Percentiles rank a stretch among this genome's conserved stretches.
These are phyloP conservation scores for Tolypocladium guangdongense DNA, from an alignment of 2,329 filamentous ascomycete genomes.

Conservation along the genomic window DNA sequence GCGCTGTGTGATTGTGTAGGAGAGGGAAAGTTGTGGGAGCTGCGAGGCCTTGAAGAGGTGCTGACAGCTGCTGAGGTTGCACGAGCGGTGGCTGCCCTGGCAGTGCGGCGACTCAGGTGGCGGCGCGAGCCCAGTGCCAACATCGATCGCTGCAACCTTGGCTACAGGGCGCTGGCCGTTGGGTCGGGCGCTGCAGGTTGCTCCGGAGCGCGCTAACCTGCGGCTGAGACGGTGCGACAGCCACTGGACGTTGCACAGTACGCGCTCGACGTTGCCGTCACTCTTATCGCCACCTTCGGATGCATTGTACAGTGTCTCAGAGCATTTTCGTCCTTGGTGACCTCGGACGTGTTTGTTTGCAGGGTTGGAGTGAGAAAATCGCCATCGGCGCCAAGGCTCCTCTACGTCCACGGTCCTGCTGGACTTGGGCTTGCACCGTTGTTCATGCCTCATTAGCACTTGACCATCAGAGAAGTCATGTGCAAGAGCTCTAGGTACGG, in stretches of 20 bases:
- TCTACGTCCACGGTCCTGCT: no score
- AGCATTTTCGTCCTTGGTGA: background rate
- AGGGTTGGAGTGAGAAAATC: no score
- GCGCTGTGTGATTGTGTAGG: background rate
- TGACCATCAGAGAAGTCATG: no score
- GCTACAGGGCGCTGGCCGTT: background rate
- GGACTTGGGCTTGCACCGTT: no score
- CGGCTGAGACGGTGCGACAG: background rate
- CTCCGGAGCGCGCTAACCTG: background rate
- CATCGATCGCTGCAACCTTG: background rate
- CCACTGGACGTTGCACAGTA: background rate
- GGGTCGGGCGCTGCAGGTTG: background rate
- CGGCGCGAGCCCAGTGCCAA: background rate
- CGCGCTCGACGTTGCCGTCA: background rate
- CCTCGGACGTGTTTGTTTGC: background rate
- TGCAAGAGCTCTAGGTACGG: no score
- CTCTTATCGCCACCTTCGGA: background rate
- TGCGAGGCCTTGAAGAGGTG: background rate
- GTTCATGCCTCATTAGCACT: no score
- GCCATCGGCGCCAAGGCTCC: no score
- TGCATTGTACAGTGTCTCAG: background rate
- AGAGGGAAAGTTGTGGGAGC: background rate
- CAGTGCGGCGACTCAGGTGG: background rate
- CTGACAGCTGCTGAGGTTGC: background rate
- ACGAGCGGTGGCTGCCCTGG: background rate